Evolutionary conservation across 2,329 filamentous ascomycete species (phyloP).

Genomic region (Lachnellula occidentalis): DNA sequence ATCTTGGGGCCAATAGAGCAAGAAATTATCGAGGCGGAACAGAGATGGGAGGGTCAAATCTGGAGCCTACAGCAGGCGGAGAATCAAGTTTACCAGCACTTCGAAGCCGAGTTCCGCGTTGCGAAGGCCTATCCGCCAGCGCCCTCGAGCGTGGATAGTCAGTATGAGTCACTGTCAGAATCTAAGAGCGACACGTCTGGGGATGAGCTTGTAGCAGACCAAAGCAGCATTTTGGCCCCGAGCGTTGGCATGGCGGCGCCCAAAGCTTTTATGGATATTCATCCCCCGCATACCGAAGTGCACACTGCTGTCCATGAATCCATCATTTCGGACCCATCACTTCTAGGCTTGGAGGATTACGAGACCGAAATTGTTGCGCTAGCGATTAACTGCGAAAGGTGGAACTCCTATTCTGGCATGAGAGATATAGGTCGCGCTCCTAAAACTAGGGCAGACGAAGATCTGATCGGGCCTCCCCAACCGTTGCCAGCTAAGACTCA

Average conservation of each 20-base stretch:
- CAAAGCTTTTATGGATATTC: background rate
- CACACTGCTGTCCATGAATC: background rate
- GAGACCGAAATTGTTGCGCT: background rate
- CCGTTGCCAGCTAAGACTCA: background rate
- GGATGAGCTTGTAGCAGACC: background rate
- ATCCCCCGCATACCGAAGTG: background rate
- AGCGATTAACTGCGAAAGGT: background rate
- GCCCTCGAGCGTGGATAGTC: constrained; percentile 5
- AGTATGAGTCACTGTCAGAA: constrained; percentile 7
- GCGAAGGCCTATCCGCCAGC: constrained; percentile 8
- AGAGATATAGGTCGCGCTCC: constrained; percentile 1
- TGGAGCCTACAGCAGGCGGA: constrained; percentile 20
- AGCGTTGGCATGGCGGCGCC: no score
- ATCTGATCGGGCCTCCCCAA: background rate
- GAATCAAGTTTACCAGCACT: constrained; percentile 10
- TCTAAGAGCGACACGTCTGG: background rate
- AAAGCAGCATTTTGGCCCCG: background rate
- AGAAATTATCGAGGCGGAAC: constrained; percentile 19
- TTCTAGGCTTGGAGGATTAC: constrained; percentile 2
- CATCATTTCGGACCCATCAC: background rate
- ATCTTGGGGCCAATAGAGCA: constrained; percentile 20
- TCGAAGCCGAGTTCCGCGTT: constrained; percentile 14
- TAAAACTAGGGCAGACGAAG: background rate
- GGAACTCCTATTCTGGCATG: constrained; percentile 13
- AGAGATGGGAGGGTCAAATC: constrained; percentile 15